These are phyloP conservation scores for Musa balbisiana DNA, from an alignment of 202 grass and related monocot genomes.

Conservation along the genomic window DNA sequence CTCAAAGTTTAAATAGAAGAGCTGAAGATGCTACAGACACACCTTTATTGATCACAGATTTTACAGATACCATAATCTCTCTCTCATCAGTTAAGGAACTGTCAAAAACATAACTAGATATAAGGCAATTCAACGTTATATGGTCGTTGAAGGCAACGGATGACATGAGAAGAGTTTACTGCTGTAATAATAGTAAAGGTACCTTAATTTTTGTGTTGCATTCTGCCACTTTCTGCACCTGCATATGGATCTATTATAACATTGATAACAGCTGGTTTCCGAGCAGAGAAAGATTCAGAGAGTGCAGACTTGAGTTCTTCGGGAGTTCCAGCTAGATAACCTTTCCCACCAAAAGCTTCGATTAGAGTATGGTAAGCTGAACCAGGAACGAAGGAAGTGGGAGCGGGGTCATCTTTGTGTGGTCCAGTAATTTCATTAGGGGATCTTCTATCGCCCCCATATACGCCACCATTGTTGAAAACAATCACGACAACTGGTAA, in stretches of 20 bases:
- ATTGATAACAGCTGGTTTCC: constrained; percentile 75
- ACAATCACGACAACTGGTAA: constrained; percentile 70
- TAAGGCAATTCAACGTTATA: too few relatives aligned
- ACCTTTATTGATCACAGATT: too few relatives aligned
- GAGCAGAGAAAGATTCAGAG: constrained; percentile 52
- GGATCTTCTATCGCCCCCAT: constrained; percentile 76
- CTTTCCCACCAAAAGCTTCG: constrained; percentile 84
- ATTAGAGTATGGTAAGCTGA: constrained; percentile 77
- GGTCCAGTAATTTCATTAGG: constrained; percentile 71
- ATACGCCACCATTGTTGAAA: constrained; percentile 91
- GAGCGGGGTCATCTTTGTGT: constrained; percentile 85
- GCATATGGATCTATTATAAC: constrained; percentile 80
- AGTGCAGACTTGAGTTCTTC: constrained; percentile 69
- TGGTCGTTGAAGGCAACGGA: too few relatives aligned
- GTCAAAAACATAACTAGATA: too few relatives aligned
- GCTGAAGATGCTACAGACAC: too few relatives aligned
- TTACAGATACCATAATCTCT: too few relatives aligned
- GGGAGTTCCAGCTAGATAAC: constrained; percentile 50
- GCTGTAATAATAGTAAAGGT: neutral
- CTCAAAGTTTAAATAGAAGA: too few relatives aligned
- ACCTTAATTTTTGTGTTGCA: constrained; percentile 93
- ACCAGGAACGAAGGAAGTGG: constrained; percentile 77
- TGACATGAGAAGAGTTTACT: too few relatives aligned
- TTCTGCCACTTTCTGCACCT: constrained; percentile 71
- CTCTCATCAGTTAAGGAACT: too few relatives aligned